phyloP scores from a whole-genome alignment of 2,329 filamentous ascomycete species.

The Ophiocordyceps camponoti-floridani region DNA sequence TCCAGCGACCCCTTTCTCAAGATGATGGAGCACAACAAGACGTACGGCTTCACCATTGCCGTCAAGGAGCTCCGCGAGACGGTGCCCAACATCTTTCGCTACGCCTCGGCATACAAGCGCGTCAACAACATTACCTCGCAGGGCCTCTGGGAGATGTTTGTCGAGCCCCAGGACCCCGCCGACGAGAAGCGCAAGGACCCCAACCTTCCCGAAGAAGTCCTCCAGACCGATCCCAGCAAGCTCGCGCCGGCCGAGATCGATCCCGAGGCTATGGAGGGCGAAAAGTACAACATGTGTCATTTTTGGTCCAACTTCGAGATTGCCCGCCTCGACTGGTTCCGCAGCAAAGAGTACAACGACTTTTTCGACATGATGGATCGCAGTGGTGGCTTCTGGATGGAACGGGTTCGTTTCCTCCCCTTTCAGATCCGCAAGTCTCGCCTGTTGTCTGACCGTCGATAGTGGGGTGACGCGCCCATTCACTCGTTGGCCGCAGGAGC shows the following conservation, averaged over 20 bases:
- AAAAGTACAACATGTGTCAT: constrained; percentile 99
- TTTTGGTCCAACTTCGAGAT: constrained; percentile 99
- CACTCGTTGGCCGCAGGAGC: constrained; percentile 91
- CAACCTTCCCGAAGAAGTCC: constrained; percentile 63
- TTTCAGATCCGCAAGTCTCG: background rate
- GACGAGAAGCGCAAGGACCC: constrained; percentile 44
- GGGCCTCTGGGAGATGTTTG: constrained; percentile 97
- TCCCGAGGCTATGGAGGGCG: constrained; percentile 86
- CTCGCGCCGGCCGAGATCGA: constrained; percentile 66
- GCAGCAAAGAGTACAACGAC: constrained; percentile 91
- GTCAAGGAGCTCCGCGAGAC: constrained; percentile 97
- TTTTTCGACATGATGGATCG: constrained; percentile 99
- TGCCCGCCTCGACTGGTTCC: constrained; percentile 84
- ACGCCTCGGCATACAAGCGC: constrained; percentile 94
- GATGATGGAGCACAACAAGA: constrained; percentile 92
- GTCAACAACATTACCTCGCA: constrained; percentile 78
- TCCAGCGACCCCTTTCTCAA: constrained; percentile 78
- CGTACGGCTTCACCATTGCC: constrained; percentile 95
- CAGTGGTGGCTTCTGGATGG: constrained; percentile 98
- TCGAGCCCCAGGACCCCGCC: constrained; percentile 53
- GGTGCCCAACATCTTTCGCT: constrained; percentile 95
- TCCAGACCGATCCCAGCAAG: constrained; percentile 55
- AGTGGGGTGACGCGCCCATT: constrained; percentile 98
- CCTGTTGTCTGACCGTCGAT: constrained; percentile 7
- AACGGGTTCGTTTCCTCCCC: constrained; percentile 45